A percentile compares a stretch with the other conserved stretches of the same genome.
Conservation (phyloP, 176 grass and related monocot genomes). For the Saccharum officinarum region DNA sequence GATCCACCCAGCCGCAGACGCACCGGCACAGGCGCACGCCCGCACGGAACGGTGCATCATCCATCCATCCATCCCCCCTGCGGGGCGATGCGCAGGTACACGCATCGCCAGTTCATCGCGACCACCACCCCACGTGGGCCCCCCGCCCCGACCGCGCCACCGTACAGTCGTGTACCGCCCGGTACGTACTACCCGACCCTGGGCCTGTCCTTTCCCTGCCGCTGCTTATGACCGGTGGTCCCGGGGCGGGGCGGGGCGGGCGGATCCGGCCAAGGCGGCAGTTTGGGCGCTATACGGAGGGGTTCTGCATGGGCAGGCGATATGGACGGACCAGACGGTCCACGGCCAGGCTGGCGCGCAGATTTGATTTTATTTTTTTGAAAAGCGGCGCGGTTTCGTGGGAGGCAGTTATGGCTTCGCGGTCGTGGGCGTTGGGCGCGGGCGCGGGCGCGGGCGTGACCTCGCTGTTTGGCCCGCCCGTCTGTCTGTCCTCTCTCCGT, state of each 20-base stretch:
- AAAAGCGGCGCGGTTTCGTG: too few species aligned
- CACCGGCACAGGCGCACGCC: not conserved
- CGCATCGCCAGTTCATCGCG: not conserved
- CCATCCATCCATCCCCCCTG: not conserved
- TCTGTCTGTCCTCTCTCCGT: not conserved
- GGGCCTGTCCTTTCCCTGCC: not conserved
- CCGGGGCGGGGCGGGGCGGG: not conserved
- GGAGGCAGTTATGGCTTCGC: too few species aligned
- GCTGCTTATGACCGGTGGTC: slow-evolving; percentile 27
- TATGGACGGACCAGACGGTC: not conserved
- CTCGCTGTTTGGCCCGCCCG: too few species aligned
- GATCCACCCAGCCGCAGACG: not conserved
- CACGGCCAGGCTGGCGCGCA: slow-evolving; percentile 43
- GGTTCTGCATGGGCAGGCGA: not conserved
- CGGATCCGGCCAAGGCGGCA: not conserved
- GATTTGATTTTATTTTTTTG: too few species aligned
- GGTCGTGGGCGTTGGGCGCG: too few species aligned
- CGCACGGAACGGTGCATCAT: not conserved
- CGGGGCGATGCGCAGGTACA: not conserved
- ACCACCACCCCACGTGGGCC: not conserved
- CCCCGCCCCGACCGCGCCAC: not conserved
- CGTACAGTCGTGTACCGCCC: slow-evolving; percentile 38
- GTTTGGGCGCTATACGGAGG: not conserved
- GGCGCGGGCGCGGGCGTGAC: too few species aligned
- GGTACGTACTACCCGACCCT: not conserved